phyloP scores from a whole-genome alignment of 1,284 basidiomycete species.

The Phellinidium pouzarii region DNA sequence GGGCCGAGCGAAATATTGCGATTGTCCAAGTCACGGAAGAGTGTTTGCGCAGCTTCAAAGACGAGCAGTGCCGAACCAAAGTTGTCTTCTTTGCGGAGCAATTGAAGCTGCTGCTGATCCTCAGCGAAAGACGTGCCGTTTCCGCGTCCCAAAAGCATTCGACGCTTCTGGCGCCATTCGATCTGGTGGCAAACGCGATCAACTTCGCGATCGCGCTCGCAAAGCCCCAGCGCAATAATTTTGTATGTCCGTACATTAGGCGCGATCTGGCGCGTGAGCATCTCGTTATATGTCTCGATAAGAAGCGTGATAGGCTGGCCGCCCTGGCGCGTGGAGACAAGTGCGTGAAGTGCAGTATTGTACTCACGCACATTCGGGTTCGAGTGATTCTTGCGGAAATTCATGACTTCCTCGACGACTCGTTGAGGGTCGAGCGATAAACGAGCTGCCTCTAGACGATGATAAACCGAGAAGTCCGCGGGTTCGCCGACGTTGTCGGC shows the following conservation, averaged over 20 bases:
- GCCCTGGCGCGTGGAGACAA: slow-evolving; percentile 40
- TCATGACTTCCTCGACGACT: slow-evolving; percentile 20
- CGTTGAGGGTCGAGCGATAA: slow-evolving; percentile 15
- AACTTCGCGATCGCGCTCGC: slow-evolving; percentile 69
- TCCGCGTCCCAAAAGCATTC: slow-evolving; percentile 23
- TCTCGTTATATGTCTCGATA: slow-evolving; percentile 69
- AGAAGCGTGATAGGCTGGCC: slow-evolving; percentile 57
- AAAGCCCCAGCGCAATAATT: slow-evolving; percentile 64
- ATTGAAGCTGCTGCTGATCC: slow-evolving; percentile 33
- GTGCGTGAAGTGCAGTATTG: slow-evolving; percentile 58
- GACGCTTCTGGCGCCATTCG: slow-evolving; percentile 33
- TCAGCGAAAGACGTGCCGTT: slow-evolving; percentile 22
- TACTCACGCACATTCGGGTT: slow-evolving; percentile 40
- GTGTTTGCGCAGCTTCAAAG: slow-evolving; percentile 53
- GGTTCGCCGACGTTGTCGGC: slow-evolving; percentile 11
- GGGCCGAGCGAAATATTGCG: slow-evolving; percentile 31
- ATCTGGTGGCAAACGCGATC: slow-evolving; percentile 39
- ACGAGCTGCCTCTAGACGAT: slow-evolving; percentile 16
- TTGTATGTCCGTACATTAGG: slow-evolving; percentile 69
- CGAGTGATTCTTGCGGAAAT: slow-evolving; percentile 19
- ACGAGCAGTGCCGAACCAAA: slow-evolving; percentile 65
- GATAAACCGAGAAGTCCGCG: background rate
- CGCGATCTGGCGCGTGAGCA: slow-evolving; percentile 58
- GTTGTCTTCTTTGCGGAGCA: slow-evolving; percentile 59
- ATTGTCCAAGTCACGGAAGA: slow-evolving; percentile 25